These are phyloP conservation scores for Rauvolfia tetraphylla DNA, from an alignment of 257 asterid species.

Conservation along the genomic window DNA sequence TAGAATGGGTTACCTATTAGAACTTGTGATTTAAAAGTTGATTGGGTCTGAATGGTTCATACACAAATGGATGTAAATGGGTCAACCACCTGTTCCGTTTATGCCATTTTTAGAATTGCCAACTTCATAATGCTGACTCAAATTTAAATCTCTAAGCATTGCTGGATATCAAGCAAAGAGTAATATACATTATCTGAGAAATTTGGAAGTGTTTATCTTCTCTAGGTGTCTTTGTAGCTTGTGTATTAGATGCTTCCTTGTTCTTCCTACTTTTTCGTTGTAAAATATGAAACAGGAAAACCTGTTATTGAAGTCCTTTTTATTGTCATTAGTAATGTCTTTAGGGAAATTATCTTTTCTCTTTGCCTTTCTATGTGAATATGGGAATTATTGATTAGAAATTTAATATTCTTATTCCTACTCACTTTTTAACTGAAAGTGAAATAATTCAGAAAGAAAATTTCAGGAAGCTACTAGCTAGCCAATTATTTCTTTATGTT, in stretches of 20 bases:
- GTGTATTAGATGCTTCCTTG: not conserved
- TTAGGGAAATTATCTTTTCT: not conserved
- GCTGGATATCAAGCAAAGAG: not conserved
- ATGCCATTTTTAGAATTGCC: not conserved
- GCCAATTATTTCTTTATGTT: too few species aligned
- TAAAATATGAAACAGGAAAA: not conserved
- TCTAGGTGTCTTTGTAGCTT: too few species aligned
- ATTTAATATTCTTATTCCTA: too few species aligned
- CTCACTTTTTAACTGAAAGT: too few species aligned
- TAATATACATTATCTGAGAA: not conserved
- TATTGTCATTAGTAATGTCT: not conserved
- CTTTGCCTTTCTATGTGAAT: not conserved
- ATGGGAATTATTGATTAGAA: not conserved
- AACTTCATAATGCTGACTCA: not conserved
- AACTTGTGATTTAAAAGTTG: not conserved
- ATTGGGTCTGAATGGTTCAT: not conserved
- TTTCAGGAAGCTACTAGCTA: too few species aligned
- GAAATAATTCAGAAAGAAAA: not conserved
- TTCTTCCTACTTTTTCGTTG: not conserved
- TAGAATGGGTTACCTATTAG: too few species aligned
- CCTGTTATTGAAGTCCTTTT: not conserved
- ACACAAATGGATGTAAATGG: too few species aligned
- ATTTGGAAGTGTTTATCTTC: too few species aligned
- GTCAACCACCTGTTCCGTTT: too few species aligned
- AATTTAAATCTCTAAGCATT: not conserved